phyloP scores from a whole-genome alignment of 805 yeast species.

The Wickerhamiella parazyma region DNA sequence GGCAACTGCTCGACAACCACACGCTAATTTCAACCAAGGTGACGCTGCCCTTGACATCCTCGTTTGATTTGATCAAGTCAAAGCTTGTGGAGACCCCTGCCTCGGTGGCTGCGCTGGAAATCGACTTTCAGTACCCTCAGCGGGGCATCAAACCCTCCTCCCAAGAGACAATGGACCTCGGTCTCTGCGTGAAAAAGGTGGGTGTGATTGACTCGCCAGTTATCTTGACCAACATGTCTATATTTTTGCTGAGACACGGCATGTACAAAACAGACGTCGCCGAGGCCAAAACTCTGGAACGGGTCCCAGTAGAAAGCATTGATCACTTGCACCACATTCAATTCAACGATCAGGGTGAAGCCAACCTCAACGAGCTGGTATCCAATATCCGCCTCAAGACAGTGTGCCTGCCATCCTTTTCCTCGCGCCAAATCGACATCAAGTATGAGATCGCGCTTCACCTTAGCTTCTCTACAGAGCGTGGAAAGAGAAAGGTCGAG shows the following conservation, averaged over 20 bases:
- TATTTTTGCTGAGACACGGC: conserved; percentile 1
- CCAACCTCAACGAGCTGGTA: conserved; percentile 1
- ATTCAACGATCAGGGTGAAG: background rate
- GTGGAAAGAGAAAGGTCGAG: background rate
- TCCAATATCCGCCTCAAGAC: background rate
- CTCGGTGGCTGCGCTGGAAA: background rate
- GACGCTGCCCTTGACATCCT: background rate
- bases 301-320: background rate
- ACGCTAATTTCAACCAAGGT: background rate
- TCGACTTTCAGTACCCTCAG: conserved; percentile 2
- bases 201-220: background rate
- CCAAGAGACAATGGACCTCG: background rate
- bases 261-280: conserved; percentile 8
- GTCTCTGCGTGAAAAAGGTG: background rate
- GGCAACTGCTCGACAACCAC: conserved; percentile 1
- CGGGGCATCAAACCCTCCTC: conserved; percentile 4
- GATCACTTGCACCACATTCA: background rate
- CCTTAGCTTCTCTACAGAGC: background rate
- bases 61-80: background rate
- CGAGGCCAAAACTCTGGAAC: conserved; percentile 6
- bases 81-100: background rate
- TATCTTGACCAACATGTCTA: background rate
- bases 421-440: conserved; percentile 7
- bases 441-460: conserved; percentile 2
- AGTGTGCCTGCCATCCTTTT: conserved; percentile 3